Base-by-base conservation (phyloP, 23 red algal genomes). In the Gracilaria gracilis region DNA sequence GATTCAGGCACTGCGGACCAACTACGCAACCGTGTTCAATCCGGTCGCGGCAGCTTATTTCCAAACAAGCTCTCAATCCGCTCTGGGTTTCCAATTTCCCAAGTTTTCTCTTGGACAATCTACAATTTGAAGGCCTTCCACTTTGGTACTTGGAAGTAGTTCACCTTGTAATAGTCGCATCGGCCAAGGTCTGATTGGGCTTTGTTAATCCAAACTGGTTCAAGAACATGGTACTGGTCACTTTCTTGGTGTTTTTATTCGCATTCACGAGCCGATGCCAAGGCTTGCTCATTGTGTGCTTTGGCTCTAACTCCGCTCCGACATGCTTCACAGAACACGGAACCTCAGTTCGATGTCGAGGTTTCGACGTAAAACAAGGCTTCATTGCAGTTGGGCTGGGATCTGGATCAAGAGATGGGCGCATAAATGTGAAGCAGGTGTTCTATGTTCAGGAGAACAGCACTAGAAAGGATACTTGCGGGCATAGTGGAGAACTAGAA, bases 341-440 rank as follows among this genome's bases (percentile, higher is more conserved):
- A 73, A 73, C 67, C 2, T 15, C 7, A 7, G 0, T 73, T 2
- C 8, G 35, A 44, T 73, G 67, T 40, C 31, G 67, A 37, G 67
- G 67, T 20, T 73, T 73, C 28, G 38, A 73, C 33, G 67, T 73
- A 44, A 23, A 44, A 73, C 67, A 73, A 39, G 67, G 67, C 23
- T 39, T 29, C 31, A 73, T 73, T 15, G 67, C 67, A 20, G 67
- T 73, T 29, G 38, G 67, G 42, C 33, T 44, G 5, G 67, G 67
- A 44, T 73, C 67, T 24, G 67, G 67, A 73, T 33, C 67, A 44
- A 21, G 9, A 73, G 1, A 0, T 23, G 67, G 67, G 20, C 13
- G 28, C 2, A 73, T 73, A 73, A 6, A 73, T 44, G 1, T 73
- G 67, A 73, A 73, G 34, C 35, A 20, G 16, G 16, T 73, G 8